Base-by-base conservation (phyloP, 2,329 filamentous ascomycete genomes). In the Macrophomina tecta region DNA sequence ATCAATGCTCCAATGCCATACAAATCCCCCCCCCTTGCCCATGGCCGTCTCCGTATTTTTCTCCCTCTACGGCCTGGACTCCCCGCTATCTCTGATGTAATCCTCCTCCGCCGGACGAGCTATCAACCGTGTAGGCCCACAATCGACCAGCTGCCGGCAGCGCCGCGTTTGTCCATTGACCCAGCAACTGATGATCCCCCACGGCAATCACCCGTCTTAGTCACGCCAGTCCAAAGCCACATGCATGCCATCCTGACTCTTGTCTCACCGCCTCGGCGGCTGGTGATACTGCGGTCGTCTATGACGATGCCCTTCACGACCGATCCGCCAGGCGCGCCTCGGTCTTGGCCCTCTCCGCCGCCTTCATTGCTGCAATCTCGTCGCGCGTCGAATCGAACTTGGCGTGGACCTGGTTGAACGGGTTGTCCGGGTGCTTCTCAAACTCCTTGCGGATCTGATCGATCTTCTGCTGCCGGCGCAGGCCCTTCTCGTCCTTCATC, bases 361-460 rank as follows among this genome's bases (percentile, higher is more conserved):
- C 82, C 75, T 83, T 87, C 67, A 94, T 81, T 87, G 84, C 58
- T 84, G 84, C 52, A 97, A 74, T 23, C 73, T 99, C 94, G 4
- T 93, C 92, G 79, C 87, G 90, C 28, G 85, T 87, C 64, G 92
- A 87, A 79, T 99, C 92, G 80, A 93, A 96, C 3, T 84, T 79
- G 2, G 89, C 91, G 62, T 83, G 87, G 16, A 90, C 89, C 82
- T 97, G 92, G 81, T 97, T 97, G 82, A 97, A 95, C 14, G 95
- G 95, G 79, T 99, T 99, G 73, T 98, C 94, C 1, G 92, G 90
- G 74, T 91, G 91, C 84, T 93, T 96, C 80, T 97, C 91, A 78
- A 98, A 99, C 82, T 98, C 95, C 84, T 97, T 96, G 69, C 87
- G 82, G 71, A 97, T 91, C 75, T 90, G 85, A 70, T 94, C 91